These are phyloP conservation scores for Gyromitra esculenta DNA, from an alignment of 2,329 filamentous ascomycete species.

Conservation along the genomic window DNA sequence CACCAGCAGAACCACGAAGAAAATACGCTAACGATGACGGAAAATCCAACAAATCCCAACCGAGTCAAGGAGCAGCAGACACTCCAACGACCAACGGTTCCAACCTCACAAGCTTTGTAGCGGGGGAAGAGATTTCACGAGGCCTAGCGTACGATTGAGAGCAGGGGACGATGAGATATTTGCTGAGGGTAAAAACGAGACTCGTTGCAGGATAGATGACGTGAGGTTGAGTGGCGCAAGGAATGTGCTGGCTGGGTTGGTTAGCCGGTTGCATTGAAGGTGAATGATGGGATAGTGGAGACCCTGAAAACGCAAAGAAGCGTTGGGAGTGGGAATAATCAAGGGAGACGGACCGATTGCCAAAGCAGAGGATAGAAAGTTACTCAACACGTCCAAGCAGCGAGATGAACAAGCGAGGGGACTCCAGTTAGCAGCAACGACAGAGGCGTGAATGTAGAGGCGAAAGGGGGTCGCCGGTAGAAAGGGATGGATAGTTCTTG, in stretches of 20 bases:
- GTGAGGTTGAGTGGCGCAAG: conserved; percentile 50
- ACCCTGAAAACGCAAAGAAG: conserved; percentile 52
- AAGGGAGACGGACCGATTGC: conserved; percentile 48
- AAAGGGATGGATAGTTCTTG: conserved; percentile 29
- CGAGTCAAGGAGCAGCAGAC: conserved; percentile 39
- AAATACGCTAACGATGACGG: conserved; percentile 46
- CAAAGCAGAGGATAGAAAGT: conserved; percentile 46
- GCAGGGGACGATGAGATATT: conserved; percentile 29
- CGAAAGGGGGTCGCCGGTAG: conserved; percentile 39
- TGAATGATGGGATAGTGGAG: conserved; percentile 56
- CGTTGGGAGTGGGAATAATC: conserved; percentile 47
- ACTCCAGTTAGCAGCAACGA: conserved; percentile 41
- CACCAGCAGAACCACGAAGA: conserved; percentile 45
- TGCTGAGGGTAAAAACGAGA: conserved; percentile 37
- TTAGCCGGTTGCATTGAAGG: conserved; percentile 48
- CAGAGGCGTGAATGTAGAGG: conserved; percentile 37
- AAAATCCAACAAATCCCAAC: conserved; percentile 42
- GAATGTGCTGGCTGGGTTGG: conserved; percentile 51
- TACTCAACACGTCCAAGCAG: conserved; percentile 49
- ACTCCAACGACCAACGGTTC: conserved; percentile 42
- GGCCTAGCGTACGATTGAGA: conserved; percentile 46
- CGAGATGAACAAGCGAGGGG: conserved; percentile 43
- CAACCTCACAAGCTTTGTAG: conserved; percentile 42
- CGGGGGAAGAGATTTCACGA: conserved; percentile 33
- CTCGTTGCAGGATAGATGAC: conserved; percentile 36